These are phyloP conservation scores for Triticum turgidum DNA, from an alignment of 176 grass and related monocot genomes.

Conservation along the genomic window DNA sequence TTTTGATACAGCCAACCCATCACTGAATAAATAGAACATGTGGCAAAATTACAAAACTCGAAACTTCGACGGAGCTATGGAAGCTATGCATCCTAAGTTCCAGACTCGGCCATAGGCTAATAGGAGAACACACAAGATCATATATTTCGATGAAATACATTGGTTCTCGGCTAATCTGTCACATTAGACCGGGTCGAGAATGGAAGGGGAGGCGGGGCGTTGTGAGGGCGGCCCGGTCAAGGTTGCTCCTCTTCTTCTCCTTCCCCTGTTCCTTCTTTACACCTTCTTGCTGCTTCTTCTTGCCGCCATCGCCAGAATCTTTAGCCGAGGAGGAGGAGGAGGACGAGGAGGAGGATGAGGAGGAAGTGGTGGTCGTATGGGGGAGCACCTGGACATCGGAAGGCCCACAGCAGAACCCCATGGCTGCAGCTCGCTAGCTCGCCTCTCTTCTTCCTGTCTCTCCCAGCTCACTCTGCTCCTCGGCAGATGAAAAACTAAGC, in stretches of 20 bases:
- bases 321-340: neutral
- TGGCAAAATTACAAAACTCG: too few relatives aligned
- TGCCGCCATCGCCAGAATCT: neutral
- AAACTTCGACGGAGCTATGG: neutral
- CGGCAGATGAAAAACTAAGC: neutral
- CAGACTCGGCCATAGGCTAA: neutral
- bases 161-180: too few relatives aligned
- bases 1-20: neutral
- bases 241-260: constrained; percentile 20
- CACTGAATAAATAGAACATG: neutral
- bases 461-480: neutral
- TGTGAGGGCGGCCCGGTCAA: neutral
- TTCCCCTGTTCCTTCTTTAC: neutral
- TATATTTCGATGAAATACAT: too few relatives aligned
- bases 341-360: neutral
- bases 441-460: neutral
- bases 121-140: too few relatives aligned
- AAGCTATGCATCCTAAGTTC: neutral
- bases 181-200: constrained; percentile 11
- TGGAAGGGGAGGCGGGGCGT: constrained; percentile 42
- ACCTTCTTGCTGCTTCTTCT: neutral
- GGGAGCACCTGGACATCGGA: constrained; percentile 38
- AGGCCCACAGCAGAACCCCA: constrained; percentile 35
- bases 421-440: neutral
- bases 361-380: neutral